Evolutionary conservation across 805 yeast species (phyloP).

Genomic region (Teunomyces funiuensis): DNA sequence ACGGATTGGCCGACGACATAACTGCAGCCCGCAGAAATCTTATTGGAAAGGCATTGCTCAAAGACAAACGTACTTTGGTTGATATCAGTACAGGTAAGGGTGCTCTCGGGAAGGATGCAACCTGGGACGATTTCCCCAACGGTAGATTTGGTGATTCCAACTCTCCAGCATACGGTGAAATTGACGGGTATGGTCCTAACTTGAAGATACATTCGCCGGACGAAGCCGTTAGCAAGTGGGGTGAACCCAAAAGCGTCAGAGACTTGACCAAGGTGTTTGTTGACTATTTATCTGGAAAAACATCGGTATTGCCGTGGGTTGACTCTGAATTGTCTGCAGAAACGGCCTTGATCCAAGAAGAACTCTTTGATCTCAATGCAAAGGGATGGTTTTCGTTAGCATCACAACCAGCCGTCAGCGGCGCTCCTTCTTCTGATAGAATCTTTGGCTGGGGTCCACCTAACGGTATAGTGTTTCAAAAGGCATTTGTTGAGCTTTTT

Average conservation of each 20-base stretch:
- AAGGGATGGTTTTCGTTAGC: conserved; percentile 82
- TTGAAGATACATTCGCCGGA: conserved; percentile 66
- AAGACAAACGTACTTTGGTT: conserved; percentile 54
- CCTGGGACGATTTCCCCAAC: conserved; percentile 97
- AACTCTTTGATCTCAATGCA: conserved; percentile 74
- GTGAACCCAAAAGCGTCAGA: conserved; percentile 56
- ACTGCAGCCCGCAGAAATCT: conserved; percentile 20
- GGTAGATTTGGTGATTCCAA: conserved; percentile 94
- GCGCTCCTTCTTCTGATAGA: conserved; percentile 73
- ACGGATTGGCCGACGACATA: conserved; percentile 29
- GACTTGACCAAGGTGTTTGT: conserved; percentile 71
- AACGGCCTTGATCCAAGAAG: conserved; percentile 90
- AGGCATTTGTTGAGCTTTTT: conserved; percentile 84
- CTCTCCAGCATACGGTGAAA: conserved; percentile 97
- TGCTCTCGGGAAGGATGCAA: conserved; percentile 80
- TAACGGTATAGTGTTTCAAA: conserved; percentile 86
- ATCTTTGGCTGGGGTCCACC: conserved; percentile 98
- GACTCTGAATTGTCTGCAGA: conserved; percentile 85
- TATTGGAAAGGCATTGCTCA: conserved; percentile 24
- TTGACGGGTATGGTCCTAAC: conserved; percentile 95
- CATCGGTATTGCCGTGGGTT: conserved; percentile 87
- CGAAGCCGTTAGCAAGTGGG: conserved; percentile 77
- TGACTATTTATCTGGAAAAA: conserved; percentile 69
- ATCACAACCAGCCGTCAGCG: conserved; percentile 93
- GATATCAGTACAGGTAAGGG: conserved; percentile 87